phyloP scores from a whole-genome alignment of 345 rosid species.

The Eucalyptus curtisii region DNA sequence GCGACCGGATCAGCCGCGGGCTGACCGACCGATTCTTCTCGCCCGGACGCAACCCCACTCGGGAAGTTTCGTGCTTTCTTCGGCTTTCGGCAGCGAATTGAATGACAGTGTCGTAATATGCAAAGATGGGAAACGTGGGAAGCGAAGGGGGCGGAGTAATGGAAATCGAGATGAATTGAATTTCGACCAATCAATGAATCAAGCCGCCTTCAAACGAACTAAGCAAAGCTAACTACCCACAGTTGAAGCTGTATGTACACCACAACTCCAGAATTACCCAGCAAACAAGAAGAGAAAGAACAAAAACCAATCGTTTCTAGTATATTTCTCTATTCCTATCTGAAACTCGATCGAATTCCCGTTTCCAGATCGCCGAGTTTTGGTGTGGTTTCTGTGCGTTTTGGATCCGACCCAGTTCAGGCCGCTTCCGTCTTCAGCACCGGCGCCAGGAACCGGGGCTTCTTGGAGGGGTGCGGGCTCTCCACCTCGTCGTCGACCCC shows the following conservation, averaged over 20 bases:
- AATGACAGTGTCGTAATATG: not conserved
- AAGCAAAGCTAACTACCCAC: not conserved
- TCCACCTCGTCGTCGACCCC: constrained; percentile 6
- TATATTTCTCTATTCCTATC: not conserved
- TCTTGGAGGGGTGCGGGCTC: constrained; percentile 2
- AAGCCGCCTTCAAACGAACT: not conserved
- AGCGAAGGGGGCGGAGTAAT: not conserved
- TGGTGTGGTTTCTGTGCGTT: not conserved
- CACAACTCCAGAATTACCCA: not conserved
- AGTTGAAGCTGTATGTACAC: not conserved
- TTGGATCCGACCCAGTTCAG: not conserved
- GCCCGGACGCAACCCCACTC: not conserved
- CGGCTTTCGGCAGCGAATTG: not conserved
- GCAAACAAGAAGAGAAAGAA: not conserved
- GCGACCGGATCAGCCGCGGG: not conserved
- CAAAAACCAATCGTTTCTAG: not conserved
- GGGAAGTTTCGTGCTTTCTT: not conserved
- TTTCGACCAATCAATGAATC: not conserved
- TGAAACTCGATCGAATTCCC: not conserved
- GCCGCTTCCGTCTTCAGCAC: not conserved
- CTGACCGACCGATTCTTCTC: not conserved
- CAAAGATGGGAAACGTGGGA: not conserved
- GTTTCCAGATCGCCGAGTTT: not conserved
- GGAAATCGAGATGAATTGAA: not conserved
- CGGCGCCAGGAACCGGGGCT: not conserved